Evolutionary conservation across 148 eudicot genomes (phyloP), one percentile per base, ranked within the genome.

Genomic region (Simmondsia chinensis): DNA sequence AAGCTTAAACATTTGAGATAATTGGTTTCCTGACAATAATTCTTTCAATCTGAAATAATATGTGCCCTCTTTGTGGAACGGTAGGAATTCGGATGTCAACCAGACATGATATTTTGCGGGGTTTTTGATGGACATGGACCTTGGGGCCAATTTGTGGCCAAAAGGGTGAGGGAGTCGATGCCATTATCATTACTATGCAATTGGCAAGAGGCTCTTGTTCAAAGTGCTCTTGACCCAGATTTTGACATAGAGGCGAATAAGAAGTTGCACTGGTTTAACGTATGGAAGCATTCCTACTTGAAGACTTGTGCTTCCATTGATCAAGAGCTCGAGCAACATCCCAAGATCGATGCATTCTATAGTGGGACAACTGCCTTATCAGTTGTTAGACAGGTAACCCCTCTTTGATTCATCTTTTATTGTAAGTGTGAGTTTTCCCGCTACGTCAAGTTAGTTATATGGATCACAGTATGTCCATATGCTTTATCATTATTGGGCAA

Each of bases 41-140:
- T n/a, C n/a, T n/a, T n/a, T n/a, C n/a, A n/a, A n/a, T n/a, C n/a
- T n/a, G n/a, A n/a, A n/a, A n/a, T n/a, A n/a, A n/a, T n/a, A n/a
- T n/a, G n/a, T n/a, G n/a, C n/a, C n/a, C n/a, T n/a, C 25, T 54
- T 24, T 57, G 33, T 53, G 46, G n/a, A 26, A 40, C 59, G 30
- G 25, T 59, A 88, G 97, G 94, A 73, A 58, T 88, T 75, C 60
- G 97, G 94, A 38, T 75, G 91, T 72, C 94, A 88, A 66, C 73
- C 77, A 18, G 94, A 88, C 55, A 88, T 80, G 87, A 71, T 80
- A 21, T 83, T 88, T 50, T 88, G 97, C 39, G 97, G 97, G 53
- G 69, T 88, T 14, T 88, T 88, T 33, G 97, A 88, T 37, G 97
- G 97, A 23, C 97, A 88, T 46, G 97, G 97, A 55, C 94, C 79